phyloP scores from a whole-genome alignment of 129 eudicot genomes.

The Erigeron canadensis region DNA sequence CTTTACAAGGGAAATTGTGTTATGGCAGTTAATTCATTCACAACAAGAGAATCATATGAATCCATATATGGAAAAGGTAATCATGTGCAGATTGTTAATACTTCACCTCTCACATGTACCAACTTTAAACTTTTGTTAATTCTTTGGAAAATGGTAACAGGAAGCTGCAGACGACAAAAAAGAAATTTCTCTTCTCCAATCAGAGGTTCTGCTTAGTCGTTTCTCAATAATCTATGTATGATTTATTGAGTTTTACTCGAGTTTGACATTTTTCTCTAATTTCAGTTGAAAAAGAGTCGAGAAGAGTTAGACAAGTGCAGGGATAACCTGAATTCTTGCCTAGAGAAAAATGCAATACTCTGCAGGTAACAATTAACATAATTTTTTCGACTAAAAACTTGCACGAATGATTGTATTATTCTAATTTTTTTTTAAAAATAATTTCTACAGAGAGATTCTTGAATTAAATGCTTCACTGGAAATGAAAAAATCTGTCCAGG shows the following conservation, averaged over 20 bases:
- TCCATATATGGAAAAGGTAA: conserved; percentile 37
- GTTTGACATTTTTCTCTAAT: conserved; percentile 18
- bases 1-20: background rate
- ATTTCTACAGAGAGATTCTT: conserved; percentile 56
- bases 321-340: conserved; percentile 50
- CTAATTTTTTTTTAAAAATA: background rate
- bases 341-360: conserved; percentile 64
- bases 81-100: background rate
- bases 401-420: background rate
- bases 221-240: background rate
- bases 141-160: conserved; percentile 37
- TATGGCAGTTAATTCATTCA: conserved; percentile 45
- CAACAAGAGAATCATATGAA: conserved; percentile 41
- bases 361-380: conserved; percentile 40
- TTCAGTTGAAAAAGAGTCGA: conserved; percentile 49
- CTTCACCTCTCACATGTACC: conserved; percentile 16
- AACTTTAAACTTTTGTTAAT: background rate
- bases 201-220: conserved; percentile 49
- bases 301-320: conserved; percentile 56
- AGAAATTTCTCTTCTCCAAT: conserved; percentile 40
- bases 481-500: conserved; percentile 33
- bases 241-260: background rate
- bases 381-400: background rate
- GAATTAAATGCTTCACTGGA: conserved; percentile 50
- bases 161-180: conserved; percentile 35